phyloP scores from a whole-genome alignment of 2,329 filamentous ascomycete species.

The Talaromyces pinophilus region DNA sequence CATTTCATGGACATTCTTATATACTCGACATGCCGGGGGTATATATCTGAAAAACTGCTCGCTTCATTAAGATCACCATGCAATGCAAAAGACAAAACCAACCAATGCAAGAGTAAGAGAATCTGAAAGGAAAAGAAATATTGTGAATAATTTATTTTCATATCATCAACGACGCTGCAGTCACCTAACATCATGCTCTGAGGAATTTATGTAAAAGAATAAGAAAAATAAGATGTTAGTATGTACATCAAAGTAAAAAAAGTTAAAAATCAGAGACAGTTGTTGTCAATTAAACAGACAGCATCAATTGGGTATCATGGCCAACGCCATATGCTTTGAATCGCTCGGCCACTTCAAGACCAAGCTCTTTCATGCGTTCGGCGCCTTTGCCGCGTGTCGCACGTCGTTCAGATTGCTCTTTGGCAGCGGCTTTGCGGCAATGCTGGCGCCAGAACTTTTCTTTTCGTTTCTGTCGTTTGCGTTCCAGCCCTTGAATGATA shows the following conservation, averaged over 20 bases:
- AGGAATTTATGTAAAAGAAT: constrained; percentile 17
- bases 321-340: constrained; percentile 64
- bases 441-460: constrained; percentile 91
- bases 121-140: not conserved
- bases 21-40: constrained; percentile 4
- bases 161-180: constrained; percentile 13
- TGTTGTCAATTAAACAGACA: constrained; percentile 61
- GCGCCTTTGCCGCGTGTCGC: constrained; percentile 82
- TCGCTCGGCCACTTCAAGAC: constrained; percentile 83
- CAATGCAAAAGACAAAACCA: not conserved
- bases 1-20: not conserved
- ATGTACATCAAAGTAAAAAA: constrained; percentile 27
- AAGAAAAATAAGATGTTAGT: constrained; percentile 20
- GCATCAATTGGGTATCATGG: constrained; percentile 62
- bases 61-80: not conserved
- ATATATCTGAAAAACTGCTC: not conserved
- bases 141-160: constrained; percentile 8
- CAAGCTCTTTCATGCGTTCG: constrained; percentile 90
- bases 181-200: constrained; percentile 12
- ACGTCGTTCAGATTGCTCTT: constrained; percentile 61
- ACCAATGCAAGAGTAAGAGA: not conserved
- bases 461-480: constrained; percentile 87
- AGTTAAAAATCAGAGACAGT: constrained; percentile 26
- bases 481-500: constrained; percentile 93
- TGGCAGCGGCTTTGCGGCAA: constrained; percentile 77